phyloP scores from a whole-genome alignment of 2,329 filamentous ascomycete genomes.

The Ascochyta rabiei region DNA sequence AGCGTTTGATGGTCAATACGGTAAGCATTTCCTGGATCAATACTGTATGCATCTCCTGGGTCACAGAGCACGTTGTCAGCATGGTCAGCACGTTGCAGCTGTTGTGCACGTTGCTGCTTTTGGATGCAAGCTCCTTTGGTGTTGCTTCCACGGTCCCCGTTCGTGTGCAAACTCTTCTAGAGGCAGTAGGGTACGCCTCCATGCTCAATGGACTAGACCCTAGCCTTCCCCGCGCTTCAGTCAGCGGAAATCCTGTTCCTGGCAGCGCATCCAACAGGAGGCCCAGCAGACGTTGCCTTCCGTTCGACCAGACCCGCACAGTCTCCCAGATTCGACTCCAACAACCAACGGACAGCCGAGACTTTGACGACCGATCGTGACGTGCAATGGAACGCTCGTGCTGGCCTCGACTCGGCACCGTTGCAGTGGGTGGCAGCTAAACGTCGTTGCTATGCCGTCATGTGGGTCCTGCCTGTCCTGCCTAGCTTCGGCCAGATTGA shows the following conservation, averaged over 20 bases:
- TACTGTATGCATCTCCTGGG: too few relatives aligned
- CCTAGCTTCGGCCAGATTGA: constrained; percentile 8
- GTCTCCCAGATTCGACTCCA: too few relatives aligned
- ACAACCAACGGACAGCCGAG: neutral
- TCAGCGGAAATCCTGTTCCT: constrained; percentile 3
- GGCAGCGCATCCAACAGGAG: neutral
- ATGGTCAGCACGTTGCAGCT: neutral
- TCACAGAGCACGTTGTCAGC: constrained; percentile 10
- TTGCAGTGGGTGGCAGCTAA: neutral
- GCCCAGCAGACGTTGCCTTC: too few relatives aligned
- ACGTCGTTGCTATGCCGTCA: constrained; percentile 22
- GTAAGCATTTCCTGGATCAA: too few relatives aligned
- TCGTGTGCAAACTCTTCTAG: constrained; percentile 12
- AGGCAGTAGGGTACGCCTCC: constrained; percentile 7
- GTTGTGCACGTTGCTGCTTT: neutral
- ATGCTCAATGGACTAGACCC: neutral
- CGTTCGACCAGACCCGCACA: too few relatives aligned
- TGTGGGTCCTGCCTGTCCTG: constrained; percentile 17
- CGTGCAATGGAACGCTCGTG: neutral
- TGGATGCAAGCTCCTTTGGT: neutral
- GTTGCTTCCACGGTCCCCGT: neutral
- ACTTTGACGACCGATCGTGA: neutral
- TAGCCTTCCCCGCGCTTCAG: constrained; percentile 12
- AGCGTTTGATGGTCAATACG: too few relatives aligned
- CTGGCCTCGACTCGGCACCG: neutral